These are phyloP conservation scores for Boletus reticuloceps DNA, from an alignment of 768 basidiomycete genomes.

Conservation along the genomic window DNA sequence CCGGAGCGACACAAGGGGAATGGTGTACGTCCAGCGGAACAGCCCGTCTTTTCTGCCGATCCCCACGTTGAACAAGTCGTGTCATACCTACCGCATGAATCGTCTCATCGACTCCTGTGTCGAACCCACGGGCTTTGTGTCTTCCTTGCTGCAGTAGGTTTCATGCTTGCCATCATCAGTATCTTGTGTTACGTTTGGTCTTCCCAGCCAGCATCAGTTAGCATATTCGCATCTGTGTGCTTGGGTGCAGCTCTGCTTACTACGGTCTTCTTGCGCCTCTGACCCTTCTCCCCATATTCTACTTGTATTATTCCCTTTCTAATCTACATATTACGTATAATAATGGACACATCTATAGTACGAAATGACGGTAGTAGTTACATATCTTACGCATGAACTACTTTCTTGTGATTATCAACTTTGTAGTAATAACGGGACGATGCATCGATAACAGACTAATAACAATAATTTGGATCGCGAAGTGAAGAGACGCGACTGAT, in stretches of 20 bases:
- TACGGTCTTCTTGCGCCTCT: conserved; percentile 9
- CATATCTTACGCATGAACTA: too few species aligned
- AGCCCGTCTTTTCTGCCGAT: conserved; percentile 38
- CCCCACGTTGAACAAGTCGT: conserved; percentile 54
- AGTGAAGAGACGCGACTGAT: too few species aligned
- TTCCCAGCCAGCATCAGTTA: conserved; percentile 41
- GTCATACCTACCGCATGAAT: conserved; percentile 38
- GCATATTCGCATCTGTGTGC: conserved; percentile 41
- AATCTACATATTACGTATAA: too few species aligned
- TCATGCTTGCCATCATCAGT: conserved; percentile 47
- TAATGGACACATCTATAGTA: too few species aligned
- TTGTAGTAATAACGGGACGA: too few species aligned
- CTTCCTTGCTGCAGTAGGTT: conserved; percentile 44
- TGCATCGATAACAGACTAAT: too few species aligned
- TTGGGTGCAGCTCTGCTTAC: conserved; percentile 35
- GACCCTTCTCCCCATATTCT: neutral
- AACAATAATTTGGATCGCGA: too few species aligned
- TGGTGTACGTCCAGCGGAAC: conserved; percentile 1
- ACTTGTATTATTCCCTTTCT: neutral
- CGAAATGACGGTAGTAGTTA: too few species aligned
- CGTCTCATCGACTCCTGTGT: conserved; percentile 40
- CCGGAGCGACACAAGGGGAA: neutral
- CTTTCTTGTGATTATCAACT: too few species aligned
- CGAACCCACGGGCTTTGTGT: conserved; percentile 52
- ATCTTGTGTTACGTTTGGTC: conserved; percentile 53